These are phyloP conservation scores for Leucocoprinus birnbaumii DNA, from an alignment of 768 basidiomycete genomes.

Conservation along the genomic window DNA sequence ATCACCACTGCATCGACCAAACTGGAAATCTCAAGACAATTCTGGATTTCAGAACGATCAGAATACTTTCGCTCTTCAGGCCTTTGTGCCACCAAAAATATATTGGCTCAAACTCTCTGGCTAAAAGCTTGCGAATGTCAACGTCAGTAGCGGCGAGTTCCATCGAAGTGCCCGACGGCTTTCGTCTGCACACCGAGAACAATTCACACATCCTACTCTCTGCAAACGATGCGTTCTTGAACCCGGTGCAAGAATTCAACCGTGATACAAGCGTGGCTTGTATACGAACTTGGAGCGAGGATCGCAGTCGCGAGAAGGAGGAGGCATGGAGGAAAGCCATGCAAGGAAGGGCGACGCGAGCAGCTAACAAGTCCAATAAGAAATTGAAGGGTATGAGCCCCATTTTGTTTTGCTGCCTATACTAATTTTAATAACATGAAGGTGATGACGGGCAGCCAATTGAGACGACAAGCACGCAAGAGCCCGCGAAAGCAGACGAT, in stretches of 20 bases:
- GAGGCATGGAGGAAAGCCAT: conserved; percentile 52
- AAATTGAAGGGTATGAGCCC: conserved; percentile 48
- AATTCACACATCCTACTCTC: conserved; percentile 77
- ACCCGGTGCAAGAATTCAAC: conserved; percentile 98
- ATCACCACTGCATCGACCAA: background rate
- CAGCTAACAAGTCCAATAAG: conserved; percentile 26
- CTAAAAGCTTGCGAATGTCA: conserved; percentile 17
- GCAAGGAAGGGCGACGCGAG: conserved; percentile 46
- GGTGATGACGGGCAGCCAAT: conserved; percentile 1
- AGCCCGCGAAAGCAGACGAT: background rate
- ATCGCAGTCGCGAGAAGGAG: conserved; percentile 60
- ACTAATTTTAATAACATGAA: background rate
- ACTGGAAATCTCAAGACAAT: background rate
- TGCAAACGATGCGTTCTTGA: conserved; percentile 86
- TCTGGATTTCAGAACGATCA: conserved; percentile 16
- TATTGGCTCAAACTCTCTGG: conserved; percentile 1
- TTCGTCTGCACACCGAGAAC: conserved; percentile 79
- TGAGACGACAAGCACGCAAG: background rate
- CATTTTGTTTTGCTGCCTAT: too few relatives aligned
- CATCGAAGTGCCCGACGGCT: conserved; percentile 63
- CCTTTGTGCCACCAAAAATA: conserved; percentile 20
- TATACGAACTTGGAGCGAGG: conserved; percentile 86
- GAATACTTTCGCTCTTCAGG: conserved; percentile 17
- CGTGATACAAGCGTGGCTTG: conserved; percentile 90
- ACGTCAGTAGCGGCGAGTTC: conserved; percentile 16